These are phyloP conservation scores for Candida sojae DNA, from an alignment of 1,139 yeast species.

Conservation along the genomic window DNA sequence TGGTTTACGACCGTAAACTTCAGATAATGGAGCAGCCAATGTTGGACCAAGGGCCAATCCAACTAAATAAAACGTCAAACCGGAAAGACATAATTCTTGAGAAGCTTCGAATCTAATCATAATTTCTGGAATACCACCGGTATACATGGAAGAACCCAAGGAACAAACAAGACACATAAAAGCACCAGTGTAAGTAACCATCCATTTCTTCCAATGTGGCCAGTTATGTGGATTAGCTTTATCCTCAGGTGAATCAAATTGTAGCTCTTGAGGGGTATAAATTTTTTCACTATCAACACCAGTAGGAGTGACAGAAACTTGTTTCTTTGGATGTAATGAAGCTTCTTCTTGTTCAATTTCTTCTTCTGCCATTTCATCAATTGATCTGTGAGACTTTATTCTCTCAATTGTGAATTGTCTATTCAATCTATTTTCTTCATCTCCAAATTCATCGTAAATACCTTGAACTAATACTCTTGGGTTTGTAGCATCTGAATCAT, in stretches of 20 bases:
- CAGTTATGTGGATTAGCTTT: slow-evolving; percentile 66
- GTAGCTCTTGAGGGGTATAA: slow-evolving; percentile 43
- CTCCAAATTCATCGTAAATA: not conserved
- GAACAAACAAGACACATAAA: slow-evolving; percentile 65
- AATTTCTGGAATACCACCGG: slow-evolving; percentile 60
- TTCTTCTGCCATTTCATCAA: slow-evolving; percentile 18
- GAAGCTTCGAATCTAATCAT: slow-evolving; percentile 47
- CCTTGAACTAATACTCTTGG: not conserved
- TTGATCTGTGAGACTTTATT: slow-evolving; percentile 18
- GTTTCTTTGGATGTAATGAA: not conserved
- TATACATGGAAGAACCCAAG: slow-evolving; percentile 70
- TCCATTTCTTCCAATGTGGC: slow-evolving; percentile 65
- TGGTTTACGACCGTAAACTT: slow-evolving; percentile 68
- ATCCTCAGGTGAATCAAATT: slow-evolving; percentile 65
- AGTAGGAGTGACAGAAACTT: not conserved
- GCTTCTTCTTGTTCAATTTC: slow-evolving; percentile 8
- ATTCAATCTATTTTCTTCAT: slow-evolving; percentile 18
- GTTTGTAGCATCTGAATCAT: slow-evolving; percentile 2
- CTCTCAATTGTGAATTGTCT: slow-evolving; percentile 23
- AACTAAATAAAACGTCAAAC: slow-evolving; percentile 67
- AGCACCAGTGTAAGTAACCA: slow-evolving; percentile 63
- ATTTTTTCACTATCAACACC: slow-evolving; percentile 6
- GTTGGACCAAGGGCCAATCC: slow-evolving; percentile 77
- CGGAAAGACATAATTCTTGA: slow-evolving; percentile 61
- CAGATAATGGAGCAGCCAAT: slow-evolving; percentile 76